These are phyloP conservation scores for Starmera quercuum DNA, from an alignment of 805 yeast genomes.

Conservation along the genomic window DNA sequence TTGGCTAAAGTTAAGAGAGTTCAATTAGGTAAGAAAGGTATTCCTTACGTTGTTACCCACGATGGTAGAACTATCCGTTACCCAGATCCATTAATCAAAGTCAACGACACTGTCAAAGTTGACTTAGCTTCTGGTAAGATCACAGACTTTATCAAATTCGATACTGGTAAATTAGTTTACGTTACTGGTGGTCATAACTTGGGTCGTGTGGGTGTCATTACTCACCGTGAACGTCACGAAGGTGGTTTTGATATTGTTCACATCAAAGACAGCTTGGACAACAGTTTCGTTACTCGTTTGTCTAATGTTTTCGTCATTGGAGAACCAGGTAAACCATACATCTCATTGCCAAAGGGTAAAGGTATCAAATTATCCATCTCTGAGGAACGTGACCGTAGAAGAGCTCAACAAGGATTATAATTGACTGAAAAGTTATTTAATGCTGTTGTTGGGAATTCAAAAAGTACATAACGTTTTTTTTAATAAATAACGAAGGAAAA, in stretches of 20 bases:
- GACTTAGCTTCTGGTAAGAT: conserved; percentile 96
- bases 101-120: conserved; percentile 96
- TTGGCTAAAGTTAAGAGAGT: conserved; percentile 97
- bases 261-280: conserved; percentile 91
- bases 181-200: conserved; percentile 97
- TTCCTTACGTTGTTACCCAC: conserved; percentile 98
- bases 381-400: conserved; percentile 98
- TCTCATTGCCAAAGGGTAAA: conserved; percentile 97
- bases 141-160: conserved; percentile 82
- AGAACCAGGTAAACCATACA: conserved; percentile 90
- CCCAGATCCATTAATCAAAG: conserved; percentile 97
- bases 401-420: conserved; percentile 52
- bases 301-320: conserved; percentile 81
- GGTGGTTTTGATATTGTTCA: conserved; percentile 98
- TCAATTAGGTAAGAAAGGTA: conserved; percentile 96
- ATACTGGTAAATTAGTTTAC: conserved; percentile 86
- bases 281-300: conserved; percentile 93
- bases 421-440: too few relatives aligned
- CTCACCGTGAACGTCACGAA: conserved; percentile 95
- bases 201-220: conserved; percentile 95
- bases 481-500: too few relatives aligned
- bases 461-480: too few relatives aligned
- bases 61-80: conserved; percentile 99
- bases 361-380: conserved; percentile 94
- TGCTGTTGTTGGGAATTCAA: too few relatives aligned